Conservation (phyloP, 176 grass and related monocot species). For the Bromus sterilis region DNA sequence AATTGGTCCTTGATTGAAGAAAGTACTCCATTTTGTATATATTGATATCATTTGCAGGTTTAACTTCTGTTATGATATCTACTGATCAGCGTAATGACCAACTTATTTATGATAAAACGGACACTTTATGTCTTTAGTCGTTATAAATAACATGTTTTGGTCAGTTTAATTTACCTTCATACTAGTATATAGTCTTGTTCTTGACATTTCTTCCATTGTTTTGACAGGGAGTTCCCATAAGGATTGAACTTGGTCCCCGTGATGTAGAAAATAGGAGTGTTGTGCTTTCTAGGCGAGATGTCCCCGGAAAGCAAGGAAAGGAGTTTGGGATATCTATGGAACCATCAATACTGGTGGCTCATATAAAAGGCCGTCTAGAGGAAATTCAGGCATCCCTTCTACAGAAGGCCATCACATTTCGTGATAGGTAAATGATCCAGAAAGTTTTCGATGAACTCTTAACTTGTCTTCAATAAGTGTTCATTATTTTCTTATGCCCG, state of each 20-base stretch:
- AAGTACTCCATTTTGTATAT: background rate
- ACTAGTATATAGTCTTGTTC: background rate
- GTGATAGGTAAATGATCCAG: conserved; percentile 56
- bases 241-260: conserved; percentile 84
- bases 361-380: conserved; percentile 79
- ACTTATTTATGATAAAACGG: background rate
- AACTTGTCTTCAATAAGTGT: background rate
- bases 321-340: conserved; percentile 96
- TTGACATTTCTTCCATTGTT: conserved; percentile 17
- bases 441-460: background rate
- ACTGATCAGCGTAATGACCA: background rate
- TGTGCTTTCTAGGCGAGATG: conserved; percentile 77
- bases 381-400: conserved; percentile 85
- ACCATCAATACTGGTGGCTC: conserved; percentile 49
- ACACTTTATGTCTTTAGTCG: background rate
- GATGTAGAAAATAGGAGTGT: conserved; percentile 76
- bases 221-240: conserved; percentile 74
- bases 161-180: background rate
- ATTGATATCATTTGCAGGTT: background rate
- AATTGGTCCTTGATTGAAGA: background rate
- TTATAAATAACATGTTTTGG: background rate
- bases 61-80: background rate
- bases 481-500: background rate
- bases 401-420: conserved; percentile 79
- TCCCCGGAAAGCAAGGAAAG: conserved; percentile 93